Evolutionary conservation across 192 early-diverging fungal species (phyloP), one percentile per base, ranked within the genome.

Genomic region (Podila epicladia): DNA sequence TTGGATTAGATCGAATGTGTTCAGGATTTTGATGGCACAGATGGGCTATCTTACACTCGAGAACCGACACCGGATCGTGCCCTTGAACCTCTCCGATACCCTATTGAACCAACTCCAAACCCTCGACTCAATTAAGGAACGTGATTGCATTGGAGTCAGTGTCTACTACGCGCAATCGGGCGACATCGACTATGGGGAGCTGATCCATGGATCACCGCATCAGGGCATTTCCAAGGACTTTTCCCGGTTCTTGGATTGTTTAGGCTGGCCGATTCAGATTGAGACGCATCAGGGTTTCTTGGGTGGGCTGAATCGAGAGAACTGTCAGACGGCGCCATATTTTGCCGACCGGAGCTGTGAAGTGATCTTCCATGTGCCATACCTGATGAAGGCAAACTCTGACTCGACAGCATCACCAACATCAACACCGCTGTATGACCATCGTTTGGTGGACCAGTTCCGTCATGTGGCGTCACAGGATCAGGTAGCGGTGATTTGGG

Each of bases 311-410:
- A 82, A 84, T 49, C 13, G 83, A 9, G 48, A 74, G 5, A 59
- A 87, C 9, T 94, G 92, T 68, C 79, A 85, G 33, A 89, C 89
- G 4, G 84, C 90, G 1, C 90, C 91, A 0, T 95, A 95, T 73
- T 95, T 87, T 77, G 91, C 92, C 1, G 89, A 90, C 58, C 75
- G 90, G 22, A 88, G 74, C 12, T 74, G 84, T 17, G 93, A 95
- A 72, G 86, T 93, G 41, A 84, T 95, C 35, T 93, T 94, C 65
- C 88, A 93, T 73, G 83, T 85, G 3, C 94, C 94, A 19, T 93
- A 94, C 64, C 70, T 89, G 49, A 82, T 93, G 71, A 71, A 58
- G 11, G 20, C 51, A 45, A 71, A 5, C 26, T 48, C 29, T 76
- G 53, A 55, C 8, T 66, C 51, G 24, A 50, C 60, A 20, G 65